Evolutionary conservation across 805 yeast genomes (phyloP).

Genomic region (Schwanniomyces sp.): DNA sequence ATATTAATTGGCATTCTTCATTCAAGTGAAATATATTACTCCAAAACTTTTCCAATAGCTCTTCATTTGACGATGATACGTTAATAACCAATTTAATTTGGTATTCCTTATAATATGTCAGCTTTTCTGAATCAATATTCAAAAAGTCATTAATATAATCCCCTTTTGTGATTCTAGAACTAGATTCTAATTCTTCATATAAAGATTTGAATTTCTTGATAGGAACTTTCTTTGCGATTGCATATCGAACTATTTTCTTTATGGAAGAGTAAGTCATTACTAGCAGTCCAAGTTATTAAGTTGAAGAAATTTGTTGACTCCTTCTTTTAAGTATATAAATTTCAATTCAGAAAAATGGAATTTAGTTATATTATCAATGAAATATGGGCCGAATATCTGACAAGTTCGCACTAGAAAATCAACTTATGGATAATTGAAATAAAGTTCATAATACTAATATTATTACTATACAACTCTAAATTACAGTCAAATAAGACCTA

Average conservation of each 20-base stretch:
- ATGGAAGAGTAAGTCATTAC: conserved; percentile 6
- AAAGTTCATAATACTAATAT: too few species aligned
- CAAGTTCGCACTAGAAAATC: too few species aligned
- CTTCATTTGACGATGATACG: conserved; percentile 16
- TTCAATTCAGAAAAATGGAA: too few species aligned
- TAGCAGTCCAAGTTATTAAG: neutral
- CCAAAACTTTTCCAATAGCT: conserved; percentile 23
- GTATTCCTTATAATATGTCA: neutral
- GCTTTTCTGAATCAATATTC: conserved; percentile 4
- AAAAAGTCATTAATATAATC: conserved; percentile 27
- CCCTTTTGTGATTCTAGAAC: conserved; percentile 16
- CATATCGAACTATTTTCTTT: conserved; percentile 17
- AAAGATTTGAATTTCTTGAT: conserved; percentile 25
- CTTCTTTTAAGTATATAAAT: neutral
- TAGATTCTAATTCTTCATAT: conserved; percentile 25
- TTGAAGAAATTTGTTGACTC: neutral
- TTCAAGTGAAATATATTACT: conserved; percentile 10
- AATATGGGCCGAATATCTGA: too few species aligned
- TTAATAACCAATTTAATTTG: conserved; percentile 16
- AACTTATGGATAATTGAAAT: neutral
- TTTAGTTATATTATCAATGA: too few species aligned
- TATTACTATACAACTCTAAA: neutral
- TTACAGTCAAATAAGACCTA: conserved; percentile 1
- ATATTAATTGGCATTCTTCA: conserved; percentile 9
- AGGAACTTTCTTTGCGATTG: conserved; percentile 18